These are phyloP conservation scores for Ceriops tagal DNA, from an alignment of 345 rosid genomes.

Conservation along the genomic window DNA sequence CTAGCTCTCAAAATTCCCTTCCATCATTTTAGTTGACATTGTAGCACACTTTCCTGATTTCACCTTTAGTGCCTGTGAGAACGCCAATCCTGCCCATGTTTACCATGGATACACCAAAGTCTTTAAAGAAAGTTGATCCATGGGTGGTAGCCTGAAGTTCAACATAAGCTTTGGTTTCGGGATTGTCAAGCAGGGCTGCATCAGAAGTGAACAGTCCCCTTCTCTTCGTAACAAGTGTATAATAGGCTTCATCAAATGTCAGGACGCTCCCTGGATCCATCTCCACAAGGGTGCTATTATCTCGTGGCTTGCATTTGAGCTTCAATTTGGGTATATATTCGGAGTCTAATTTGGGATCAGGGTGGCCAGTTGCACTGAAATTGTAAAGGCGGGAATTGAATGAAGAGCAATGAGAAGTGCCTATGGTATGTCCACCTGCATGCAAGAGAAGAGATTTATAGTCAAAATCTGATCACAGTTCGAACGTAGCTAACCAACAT, in stretches of 20 bases:
- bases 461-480: too few relatives aligned
- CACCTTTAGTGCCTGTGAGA: slow-evolving; percentile 47
- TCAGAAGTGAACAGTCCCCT: slow-evolving; percentile 65
- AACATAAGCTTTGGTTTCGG: slow-evolving; percentile 45
- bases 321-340: slow-evolving; percentile 29
- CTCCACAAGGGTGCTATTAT: slow-evolving; percentile 45
- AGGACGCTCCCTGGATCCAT: slow-evolving; percentile 70
- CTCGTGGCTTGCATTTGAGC: slow-evolving; percentile 42
- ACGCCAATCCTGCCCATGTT: slow-evolving; percentile 65
- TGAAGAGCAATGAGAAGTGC: slow-evolving; percentile 56
- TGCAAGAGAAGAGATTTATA: not conserved
- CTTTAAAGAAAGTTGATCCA: slow-evolving; percentile 45
- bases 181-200: slow-evolving; percentile 51
- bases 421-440: slow-evolving; percentile 64
- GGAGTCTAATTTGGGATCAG: slow-evolving; percentile 51
- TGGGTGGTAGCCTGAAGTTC: slow-evolving; percentile 15
- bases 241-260: slow-evolving; percentile 57
- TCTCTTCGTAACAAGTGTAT: slow-evolving; percentile 42
- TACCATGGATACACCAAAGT: slow-evolving; percentile 65
- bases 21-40: slow-evolving; percentile 29
- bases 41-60: slow-evolving; percentile 59
- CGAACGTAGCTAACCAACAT: too few relatives aligned
- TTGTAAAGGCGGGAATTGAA: slow-evolving; percentile 54
- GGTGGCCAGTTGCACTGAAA: slow-evolving; percentile 57
- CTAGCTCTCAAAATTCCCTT: too few relatives aligned